These are phyloP conservation scores for Nicotiana rustica DNA, from an alignment of 305 asterid genomes.

Conservation along the genomic window DNA sequence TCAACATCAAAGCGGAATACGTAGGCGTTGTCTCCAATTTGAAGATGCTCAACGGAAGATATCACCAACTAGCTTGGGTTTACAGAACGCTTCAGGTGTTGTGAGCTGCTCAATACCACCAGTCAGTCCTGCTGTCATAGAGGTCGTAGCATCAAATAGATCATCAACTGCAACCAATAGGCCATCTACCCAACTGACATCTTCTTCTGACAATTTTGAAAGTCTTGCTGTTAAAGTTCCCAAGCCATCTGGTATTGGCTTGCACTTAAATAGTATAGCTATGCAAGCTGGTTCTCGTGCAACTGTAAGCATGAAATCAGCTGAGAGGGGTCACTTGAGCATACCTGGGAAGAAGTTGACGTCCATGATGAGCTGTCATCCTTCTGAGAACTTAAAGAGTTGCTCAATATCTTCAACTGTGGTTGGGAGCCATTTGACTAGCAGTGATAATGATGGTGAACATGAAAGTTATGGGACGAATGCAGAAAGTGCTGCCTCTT, in stretches of 20 bases:
- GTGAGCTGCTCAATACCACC: slow-evolving; percentile 35
- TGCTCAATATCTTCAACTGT: slow-evolving; percentile 46
- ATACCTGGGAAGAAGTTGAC: slow-evolving; percentile 51
- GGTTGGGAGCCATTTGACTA: slow-evolving; percentile 49
- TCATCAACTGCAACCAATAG: slow-evolving; percentile 44
- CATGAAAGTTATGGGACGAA: slow-evolving; percentile 44
- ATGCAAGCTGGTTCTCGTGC: slow-evolving; percentile 57
- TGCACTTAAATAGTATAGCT: slow-evolving; percentile 79
- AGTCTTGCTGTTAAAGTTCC: slow-evolving; percentile 42
- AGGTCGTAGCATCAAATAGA: slow-evolving; percentile 45
- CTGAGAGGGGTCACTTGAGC: slow-evolving; percentile 57
- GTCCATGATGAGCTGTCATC: slow-evolving; percentile 44
- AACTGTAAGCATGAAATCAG: slow-evolving; percentile 51
- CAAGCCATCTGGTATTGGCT: slow-evolving; percentile 74
- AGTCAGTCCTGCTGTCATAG: slow-evolving; percentile 43
- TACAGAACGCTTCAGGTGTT: slow-evolving; percentile 42
- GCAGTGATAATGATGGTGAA: slow-evolving; percentile 42
- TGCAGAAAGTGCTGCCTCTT: slow-evolving; percentile 45
- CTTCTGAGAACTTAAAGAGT: slow-evolving; percentile 41
- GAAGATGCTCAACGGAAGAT: slow-evolving; percentile 55
- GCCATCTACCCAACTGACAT: slow-evolving; percentile 43
- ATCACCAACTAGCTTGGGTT: slow-evolving; percentile 37
- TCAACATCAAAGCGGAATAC: slow-evolving; percentile 53
- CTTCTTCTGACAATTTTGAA: slow-evolving; percentile 49
- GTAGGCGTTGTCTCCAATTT: slow-evolving; percentile 71